phyloP scores from a whole-genome alignment of 345 rosid species.

The Sisymbrium altissimum region DNA sequence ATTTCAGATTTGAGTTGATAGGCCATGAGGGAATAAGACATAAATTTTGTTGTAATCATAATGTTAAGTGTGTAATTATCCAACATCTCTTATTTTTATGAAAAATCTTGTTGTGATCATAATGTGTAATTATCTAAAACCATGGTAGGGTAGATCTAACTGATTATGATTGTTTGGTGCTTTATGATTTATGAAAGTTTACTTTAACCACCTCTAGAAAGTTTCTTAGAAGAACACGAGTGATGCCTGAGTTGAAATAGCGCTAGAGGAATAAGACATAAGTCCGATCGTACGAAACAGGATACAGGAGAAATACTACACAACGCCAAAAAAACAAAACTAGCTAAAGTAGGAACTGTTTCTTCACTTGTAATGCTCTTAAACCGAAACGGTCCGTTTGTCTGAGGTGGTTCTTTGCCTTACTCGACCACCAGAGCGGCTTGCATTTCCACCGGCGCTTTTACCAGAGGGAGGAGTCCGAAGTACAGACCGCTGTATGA shows the following conservation, averaged over 20 bases:
- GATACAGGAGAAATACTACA: not conserved
- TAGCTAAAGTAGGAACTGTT: not conserved
- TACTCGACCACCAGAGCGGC: slow-evolving; percentile 23
- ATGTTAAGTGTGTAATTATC: no score
- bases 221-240: not conserved
- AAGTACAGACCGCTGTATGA: slow-evolving; percentile 60
- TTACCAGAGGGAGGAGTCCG: slow-evolving; percentile 19
- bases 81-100: no score
- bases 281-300: not conserved
- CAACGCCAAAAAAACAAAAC: not conserved
- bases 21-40: no score
- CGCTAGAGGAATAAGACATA: not conserved
- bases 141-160: no score
- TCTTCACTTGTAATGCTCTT: slow-evolving; percentile 9
- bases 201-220: not conserved
- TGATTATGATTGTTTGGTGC: no score
- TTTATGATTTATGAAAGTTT: no score
- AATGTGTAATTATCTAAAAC: no score
- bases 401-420: slow-evolving; percentile 50
- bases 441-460: slow-evolving; percentile 16
- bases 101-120: not conserved
- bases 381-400: slow-evolving; percentile 43
- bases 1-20: no score
- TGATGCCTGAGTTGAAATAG: no score
- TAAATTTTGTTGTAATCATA: no score